Percentiles rank a stretch among this genome's conserved stretches.
phyloP scores from a whole-genome alignment of 371 early-diverging fungal species.

The Umbelopsis sp. region DNA sequence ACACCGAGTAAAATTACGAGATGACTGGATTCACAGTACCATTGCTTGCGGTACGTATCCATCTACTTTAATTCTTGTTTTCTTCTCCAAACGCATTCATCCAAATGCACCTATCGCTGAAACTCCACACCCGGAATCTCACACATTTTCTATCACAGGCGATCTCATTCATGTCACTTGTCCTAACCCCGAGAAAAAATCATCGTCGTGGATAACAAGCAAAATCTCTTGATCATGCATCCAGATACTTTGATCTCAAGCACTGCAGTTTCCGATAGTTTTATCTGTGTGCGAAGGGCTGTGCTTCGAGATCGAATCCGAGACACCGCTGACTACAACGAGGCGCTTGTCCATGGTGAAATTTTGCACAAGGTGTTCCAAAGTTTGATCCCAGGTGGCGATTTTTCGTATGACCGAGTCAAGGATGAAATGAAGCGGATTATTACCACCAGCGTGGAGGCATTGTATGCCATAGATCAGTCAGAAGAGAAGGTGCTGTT shows the following conservation, averaged over 20 bases:
- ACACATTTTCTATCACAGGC: conserved; percentile 28
- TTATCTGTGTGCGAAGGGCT: conserved; percentile 74
- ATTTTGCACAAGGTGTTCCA: conserved; percentile 86
- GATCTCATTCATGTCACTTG: conserved; percentile 58
- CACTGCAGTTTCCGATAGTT: conserved; percentile 77
- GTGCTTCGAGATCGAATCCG: conserved; percentile 71
- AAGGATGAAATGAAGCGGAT: conserved; percentile 43
- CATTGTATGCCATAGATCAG: conserved; percentile 68
- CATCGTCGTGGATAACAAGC: conserved; percentile 53
- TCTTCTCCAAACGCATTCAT: too few relatives aligned
- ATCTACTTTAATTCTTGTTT: too few relatives aligned
- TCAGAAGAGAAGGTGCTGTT: conserved; percentile 53
- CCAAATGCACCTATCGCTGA: too few relatives aligned
- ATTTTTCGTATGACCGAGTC: conserved; percentile 60
- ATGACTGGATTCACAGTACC: conserved; percentile 48
- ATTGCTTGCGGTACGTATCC: conserved; percentile 21
- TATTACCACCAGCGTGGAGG: conserved; percentile 55
- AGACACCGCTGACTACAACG: conserved; percentile 48
- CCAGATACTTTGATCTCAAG: conserved; percentile 84
- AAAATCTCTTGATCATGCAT: conserved; percentile 67
- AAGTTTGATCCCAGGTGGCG: conserved; percentile 49
- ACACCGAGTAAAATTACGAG: conserved; percentile 37
- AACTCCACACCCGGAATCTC: too few relatives aligned
- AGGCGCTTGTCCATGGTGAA: conserved; percentile 75
- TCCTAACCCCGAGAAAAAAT: conserved; percentile 18